A percentile compares a stretch with the other conserved stretches of the same genome.
Evolutionary conservation across 805 yeast species (phyloP).

Genomic region (Metschnikowia corniflorae): DNA sequence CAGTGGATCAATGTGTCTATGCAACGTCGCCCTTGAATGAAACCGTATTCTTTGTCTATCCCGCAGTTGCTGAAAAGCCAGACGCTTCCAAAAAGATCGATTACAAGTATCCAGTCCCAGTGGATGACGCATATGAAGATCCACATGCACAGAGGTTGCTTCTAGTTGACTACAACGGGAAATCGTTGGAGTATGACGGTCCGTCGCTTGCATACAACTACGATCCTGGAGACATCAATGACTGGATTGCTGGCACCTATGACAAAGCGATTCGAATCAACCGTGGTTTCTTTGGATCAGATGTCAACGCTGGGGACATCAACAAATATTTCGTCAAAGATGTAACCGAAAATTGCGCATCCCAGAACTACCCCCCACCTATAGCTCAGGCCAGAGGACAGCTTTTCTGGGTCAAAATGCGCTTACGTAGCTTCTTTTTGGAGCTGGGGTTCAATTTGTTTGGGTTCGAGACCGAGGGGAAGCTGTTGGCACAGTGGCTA

Average conservation of each 20-base stretch:
- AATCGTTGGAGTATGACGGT: neutral
- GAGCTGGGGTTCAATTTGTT: neutral
- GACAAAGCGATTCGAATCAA: neutral
- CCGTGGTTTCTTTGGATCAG: neutral
- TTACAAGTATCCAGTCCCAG: no score
- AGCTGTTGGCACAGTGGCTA: neutral
- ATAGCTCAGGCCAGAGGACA: neutral
- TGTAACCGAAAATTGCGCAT: neutral
- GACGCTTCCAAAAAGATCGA: no score
- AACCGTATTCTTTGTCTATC: no score
- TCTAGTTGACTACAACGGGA: neutral
- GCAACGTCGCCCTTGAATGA: no score
- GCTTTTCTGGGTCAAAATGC: neutral
- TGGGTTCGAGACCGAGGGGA: neutral
- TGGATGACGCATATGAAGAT: no score
- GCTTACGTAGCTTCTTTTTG: neutral
- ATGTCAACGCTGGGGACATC: neutral
- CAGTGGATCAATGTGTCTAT: no score
- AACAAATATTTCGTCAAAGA: no score
- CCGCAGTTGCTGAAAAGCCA: no score
- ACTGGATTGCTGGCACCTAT: neutral
- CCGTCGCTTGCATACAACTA: neutral
- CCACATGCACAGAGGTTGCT: no score
- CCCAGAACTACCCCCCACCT: neutral
- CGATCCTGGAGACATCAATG: neutral